Base-by-base conservation (phyloP, 2,329 filamentous ascomycete genomes). In the Diaporthe capsici region DNA sequence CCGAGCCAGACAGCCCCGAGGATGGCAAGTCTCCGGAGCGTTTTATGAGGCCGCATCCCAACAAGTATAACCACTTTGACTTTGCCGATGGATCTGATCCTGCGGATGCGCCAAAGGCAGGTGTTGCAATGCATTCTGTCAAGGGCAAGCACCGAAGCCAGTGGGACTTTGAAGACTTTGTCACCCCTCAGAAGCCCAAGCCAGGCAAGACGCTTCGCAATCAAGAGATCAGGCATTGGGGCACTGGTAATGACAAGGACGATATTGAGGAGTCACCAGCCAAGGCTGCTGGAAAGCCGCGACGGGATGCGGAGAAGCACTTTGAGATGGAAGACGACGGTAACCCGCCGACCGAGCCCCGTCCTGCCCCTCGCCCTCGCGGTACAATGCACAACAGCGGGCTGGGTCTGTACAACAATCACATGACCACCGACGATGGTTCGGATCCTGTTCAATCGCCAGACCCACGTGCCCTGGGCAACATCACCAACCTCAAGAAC, bases 121-220 rank as follows among this genome's bases (percentile, higher is more conserved):
- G 83, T 71, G 79, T 84, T 10, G 79, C 84, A 4, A 81, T 84
- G 31, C 83, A 88, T 72, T 82, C 82, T 34, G 83, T 85, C 77
- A 89, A 88, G 81, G 87, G 88, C 73, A 94, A 94, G 85, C 92
- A 95, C 82, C 87, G 89, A 76, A 92, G 92, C 78, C 93, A 94
- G 77, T 98, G 96, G 95, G 92, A 92, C 67, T 98, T 98, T 84
- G 91, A 95, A 77, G 95, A 98, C 84, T 98, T 98, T 80, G 87
- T 87, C 22, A 98, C 96, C 0, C 96, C 96, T 0, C 90, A 93
- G 78, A 98, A 98, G 88, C 79, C 85, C 37, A 87, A 91, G 65
- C 88, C 90, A 6, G 86, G 88, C 61, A 94, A 93, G 83, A 83
- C 90, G 31, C 82, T 88, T 72, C 90, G 92, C 76, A 86, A 89